A percentile compares a stretch with the other conserved stretches of the same genome.
These are phyloP conservation scores for Wallacemonas sp. DNA, from an alignment of 208 protist genomes.

Conservation along the genomic window DNA sequence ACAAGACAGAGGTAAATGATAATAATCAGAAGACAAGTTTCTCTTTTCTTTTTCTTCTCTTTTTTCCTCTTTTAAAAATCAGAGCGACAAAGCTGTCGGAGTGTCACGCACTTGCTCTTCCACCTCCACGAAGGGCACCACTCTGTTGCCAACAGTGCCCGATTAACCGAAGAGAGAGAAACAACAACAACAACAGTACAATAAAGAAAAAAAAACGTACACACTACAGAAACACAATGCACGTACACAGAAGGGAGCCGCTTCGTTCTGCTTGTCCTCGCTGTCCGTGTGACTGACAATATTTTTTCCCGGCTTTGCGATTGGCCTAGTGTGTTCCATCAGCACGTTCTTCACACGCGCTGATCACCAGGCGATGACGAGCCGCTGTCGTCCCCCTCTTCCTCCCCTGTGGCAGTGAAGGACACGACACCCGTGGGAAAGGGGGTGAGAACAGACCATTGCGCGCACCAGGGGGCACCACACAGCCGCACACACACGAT, in stretches of 20 bases:
- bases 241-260: background rate
- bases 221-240: background rate
- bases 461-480: too few species aligned
- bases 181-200: background rate
- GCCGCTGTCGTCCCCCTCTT: too few species aligned
- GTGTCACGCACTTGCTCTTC: background rate
- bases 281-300: too few species aligned
- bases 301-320: too few species aligned
- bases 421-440: too few species aligned
- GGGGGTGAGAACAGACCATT: too few species aligned
- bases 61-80: background rate
- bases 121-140: background rate
- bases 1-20: constrained; percentile 2
- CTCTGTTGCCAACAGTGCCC: background rate
- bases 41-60: constrained; percentile 5
- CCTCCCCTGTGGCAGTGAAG: too few species aligned
- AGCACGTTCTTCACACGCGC: too few species aligned
- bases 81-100: background rate
- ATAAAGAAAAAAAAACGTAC: constrained; percentile 1
- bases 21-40: background rate
- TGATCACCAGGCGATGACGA: too few species aligned
- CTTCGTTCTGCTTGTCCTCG: too few species aligned
- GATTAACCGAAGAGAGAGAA: background rate
- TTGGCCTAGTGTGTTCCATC: too few species aligned
- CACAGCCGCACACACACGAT: too few species aligned